phyloP scores from a whole-genome alignment of 2,329 filamentous ascomycete species.

The Ophiosphaerella herpotricha region DNA sequence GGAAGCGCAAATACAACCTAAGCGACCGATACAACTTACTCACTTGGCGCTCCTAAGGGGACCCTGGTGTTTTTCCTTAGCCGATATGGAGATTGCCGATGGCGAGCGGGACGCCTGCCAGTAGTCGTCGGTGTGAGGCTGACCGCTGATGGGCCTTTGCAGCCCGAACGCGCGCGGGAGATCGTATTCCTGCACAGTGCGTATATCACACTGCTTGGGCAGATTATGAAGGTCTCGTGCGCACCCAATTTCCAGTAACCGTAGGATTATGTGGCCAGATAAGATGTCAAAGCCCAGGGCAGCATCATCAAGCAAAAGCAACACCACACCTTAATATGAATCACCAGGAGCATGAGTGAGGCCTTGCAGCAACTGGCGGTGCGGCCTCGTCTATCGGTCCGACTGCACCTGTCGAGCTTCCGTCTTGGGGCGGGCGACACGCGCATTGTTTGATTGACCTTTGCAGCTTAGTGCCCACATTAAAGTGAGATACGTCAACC shows the following conservation, averaged over 20 bases:
- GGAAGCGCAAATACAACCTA: no score
- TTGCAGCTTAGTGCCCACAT: conserved; percentile 22
- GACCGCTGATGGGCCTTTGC: conserved; percentile 4
- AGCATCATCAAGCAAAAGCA: conserved; percentile 23
- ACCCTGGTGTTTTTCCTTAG: neutral
- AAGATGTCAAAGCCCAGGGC: neutral
- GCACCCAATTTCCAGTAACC: neutral
- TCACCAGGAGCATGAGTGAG: conserved; percentile 14
- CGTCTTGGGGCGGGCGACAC: conserved; percentile 31
- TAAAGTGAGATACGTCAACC: conserved; percentile 22
- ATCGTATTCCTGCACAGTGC: conserved; percentile 18
- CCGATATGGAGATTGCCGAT: conserved; percentile 5
- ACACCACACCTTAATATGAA: neutral
- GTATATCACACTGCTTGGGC: conserved; percentile 4
- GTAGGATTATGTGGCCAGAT: neutral
- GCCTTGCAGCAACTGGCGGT: conserved; percentile 28
- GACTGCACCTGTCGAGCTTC: conserved; percentile 29
- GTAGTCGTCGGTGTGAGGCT: conserved; percentile 2
- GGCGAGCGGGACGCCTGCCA: neutral
- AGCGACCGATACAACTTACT: no score
- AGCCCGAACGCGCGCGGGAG: conserved; percentile 21
- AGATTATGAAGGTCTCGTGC: conserved; percentile 6
- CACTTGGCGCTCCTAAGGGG: no score
- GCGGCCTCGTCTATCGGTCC: conserved; percentile 34
- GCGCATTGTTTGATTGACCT: conserved; percentile 23